phyloP scores from a whole-genome alignment of 176 grass and related monocot genomes.

The Ananas comosus region DNA sequence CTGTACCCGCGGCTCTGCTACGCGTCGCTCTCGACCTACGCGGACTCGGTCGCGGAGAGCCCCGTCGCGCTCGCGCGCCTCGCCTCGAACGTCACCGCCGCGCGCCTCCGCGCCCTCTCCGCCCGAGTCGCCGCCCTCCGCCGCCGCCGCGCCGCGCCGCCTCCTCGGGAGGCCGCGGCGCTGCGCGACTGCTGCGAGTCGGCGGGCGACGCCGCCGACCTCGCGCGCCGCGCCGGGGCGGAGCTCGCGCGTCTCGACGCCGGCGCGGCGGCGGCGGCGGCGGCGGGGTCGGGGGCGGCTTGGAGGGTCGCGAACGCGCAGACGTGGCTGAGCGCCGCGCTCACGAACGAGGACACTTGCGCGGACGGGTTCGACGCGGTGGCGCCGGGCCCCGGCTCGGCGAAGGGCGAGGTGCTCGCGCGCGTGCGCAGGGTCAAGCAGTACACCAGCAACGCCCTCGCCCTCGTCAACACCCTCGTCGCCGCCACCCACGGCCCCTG shows the following conservation, averaged over 20 bases:
- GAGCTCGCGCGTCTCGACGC: conserved; percentile 1
- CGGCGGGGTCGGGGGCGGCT: conserved; percentile 16
- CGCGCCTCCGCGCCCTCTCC: conserved; percentile 21
- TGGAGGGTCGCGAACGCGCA: conserved; percentile 48
- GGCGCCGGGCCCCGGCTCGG: background rate
- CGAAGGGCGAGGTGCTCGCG: conserved; percentile 16
- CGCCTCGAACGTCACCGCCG: conserved; percentile 26
- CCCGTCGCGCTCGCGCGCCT: conserved; percentile 33
- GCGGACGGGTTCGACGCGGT: conserved; percentile 24
- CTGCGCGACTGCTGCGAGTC: conserved; percentile 32
- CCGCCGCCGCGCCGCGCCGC: background rate
- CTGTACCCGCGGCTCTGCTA: conserved; percentile 29
- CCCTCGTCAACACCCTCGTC: conserved; percentile 29
- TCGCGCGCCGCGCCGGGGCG: conserved; percentile 22
- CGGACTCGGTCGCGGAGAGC: conserved; percentile 23
- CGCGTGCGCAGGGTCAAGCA: conserved; percentile 19
- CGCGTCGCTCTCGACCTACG: conserved; percentile 33
- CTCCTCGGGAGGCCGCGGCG: background rate
- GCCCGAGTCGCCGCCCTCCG: conserved; percentile 7
- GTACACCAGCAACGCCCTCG: conserved; percentile 44
- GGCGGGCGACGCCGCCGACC: conserved; percentile 21
- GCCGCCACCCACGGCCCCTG: no score
- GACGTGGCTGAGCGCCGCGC: conserved; percentile 62
- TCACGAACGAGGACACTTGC: conserved; percentile 55
- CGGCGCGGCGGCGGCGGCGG: conserved; percentile 5